phyloP scores from a whole-genome alignment of 2,329 filamentous ascomycete genomes.

The Claviceps spartinae region DNA sequence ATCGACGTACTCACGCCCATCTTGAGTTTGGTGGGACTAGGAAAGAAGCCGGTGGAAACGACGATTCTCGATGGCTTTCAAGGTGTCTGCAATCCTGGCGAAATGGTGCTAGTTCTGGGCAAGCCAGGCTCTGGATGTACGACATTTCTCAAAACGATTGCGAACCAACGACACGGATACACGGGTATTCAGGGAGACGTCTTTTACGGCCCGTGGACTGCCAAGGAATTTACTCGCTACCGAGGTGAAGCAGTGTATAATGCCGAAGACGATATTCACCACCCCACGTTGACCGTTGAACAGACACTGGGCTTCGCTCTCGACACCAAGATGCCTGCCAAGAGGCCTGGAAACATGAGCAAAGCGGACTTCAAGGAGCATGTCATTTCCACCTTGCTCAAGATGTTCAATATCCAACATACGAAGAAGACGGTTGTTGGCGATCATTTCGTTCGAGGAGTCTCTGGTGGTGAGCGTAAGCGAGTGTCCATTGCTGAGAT shows the following conservation, averaged over 20 bases:
- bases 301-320: constrained; percentile 79
- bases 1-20: constrained; percentile 60
- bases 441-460: constrained; percentile 64
- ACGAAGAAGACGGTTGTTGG: constrained; percentile 76
- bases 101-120: constrained; percentile 79
- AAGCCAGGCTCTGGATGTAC: constrained; percentile 62
- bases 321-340: constrained; percentile 72
- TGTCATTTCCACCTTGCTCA: constrained; percentile 60
- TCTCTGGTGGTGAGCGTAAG: constrained; percentile 69
- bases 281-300: constrained; percentile 72
- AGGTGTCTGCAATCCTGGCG: constrained; percentile 61
- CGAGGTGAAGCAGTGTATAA: constrained; percentile 78
- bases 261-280: constrained; percentile 66
- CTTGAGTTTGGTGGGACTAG: constrained; percentile 48
- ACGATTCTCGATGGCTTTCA: constrained; percentile 62
- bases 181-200: constrained; percentile 53
- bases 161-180: constrained; percentile 49
- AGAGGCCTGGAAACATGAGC: constrained; percentile 59
- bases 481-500: constrained; percentile 74
- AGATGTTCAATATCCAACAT: constrained; percentile 91
- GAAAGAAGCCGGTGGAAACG: constrained; percentile 55
- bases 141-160: constrained; percentile 54
- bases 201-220: constrained; percentile 59
- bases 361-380: constrained; percentile 64
- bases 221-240: constrained; percentile 59